Evolutionary conservation across 177 flowering plant genomes (phyloP), one percentile per base, ranked within the genome.

Genomic region (Vitis hybrid): DNA sequence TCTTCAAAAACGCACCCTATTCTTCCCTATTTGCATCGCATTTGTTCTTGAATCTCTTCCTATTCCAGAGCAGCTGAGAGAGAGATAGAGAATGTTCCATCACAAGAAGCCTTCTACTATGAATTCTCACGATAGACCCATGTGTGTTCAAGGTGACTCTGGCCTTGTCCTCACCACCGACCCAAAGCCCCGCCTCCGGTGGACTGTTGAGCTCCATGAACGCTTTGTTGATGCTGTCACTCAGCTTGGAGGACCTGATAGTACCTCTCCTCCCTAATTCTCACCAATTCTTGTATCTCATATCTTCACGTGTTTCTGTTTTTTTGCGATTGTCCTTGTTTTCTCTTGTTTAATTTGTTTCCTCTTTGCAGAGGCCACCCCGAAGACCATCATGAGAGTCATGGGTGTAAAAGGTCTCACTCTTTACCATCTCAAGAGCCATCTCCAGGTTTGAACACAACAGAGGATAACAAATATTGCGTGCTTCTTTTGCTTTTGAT

Each of bases 401-500:
- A 95, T 95, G 99, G 98, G 99, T 65, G 98, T 95, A 59, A 91
- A 95, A 84, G 99, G 99, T 65, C 93, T 95, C 21, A 95, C 99
- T 53, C 96, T 95, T 60, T 95, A 93, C 81, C 99, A 95, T 83
- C 98, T 95, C 79, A 95, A 95, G 85, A 95, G 99, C 85, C 99
- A 95, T 75, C 99, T 95, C 66, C 99, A 95, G 90, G 99, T 93
- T 70, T 74, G 63, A 65, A 65, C 9, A 33, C 15, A 48, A 16
- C 8, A 39, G 45, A 39, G 8, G 45, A 39, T 39, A 6, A 6
- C 45, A 39, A 12, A 16, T 29, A 49, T 14, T 39, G 14, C 64
- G 12, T 2, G 31, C 49, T 67, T 66, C 58, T 56, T 67, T 60
- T 66, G 58, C 56, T 56, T 67, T 61, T 21, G 10, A 18, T 64